Conservation (phyloP, 306 rosid genomes). For the Canavalia gladiata region DNA sequence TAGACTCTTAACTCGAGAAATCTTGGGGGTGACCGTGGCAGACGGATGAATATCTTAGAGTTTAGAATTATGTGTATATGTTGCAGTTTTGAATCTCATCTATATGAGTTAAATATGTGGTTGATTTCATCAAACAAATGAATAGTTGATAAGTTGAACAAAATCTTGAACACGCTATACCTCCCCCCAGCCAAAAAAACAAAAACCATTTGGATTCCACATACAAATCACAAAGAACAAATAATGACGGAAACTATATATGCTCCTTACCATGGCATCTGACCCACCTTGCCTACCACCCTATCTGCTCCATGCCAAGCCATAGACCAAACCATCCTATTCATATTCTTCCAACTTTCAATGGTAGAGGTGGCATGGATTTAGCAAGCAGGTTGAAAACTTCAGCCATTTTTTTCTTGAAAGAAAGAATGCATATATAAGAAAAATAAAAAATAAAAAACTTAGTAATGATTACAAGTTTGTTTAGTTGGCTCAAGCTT, state of each 20-base stretch:
- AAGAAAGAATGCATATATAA: too few species aligned
- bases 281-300: constrained; percentile 15
- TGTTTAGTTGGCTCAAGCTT: too few species aligned
- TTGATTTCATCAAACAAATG: background rate
- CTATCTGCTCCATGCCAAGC: background rate
- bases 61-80: too few species aligned
- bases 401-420: background rate
- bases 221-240: background rate
- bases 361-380: background rate
- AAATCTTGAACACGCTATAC: background rate
- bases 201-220: constrained; percentile 7
- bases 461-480: too few species aligned
- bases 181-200: too few species aligned
- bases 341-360: background rate
- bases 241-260: background rate
- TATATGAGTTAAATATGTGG: background rate
- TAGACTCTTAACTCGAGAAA: too few species aligned
- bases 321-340: background rate
- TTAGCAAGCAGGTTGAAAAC: background rate
- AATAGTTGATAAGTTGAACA: background rate
- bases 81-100: too few species aligned
- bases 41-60: too few species aligned
- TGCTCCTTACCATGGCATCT: background rate
- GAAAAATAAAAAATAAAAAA: too few species aligned
- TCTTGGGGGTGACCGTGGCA: too few species aligned